A percentile compares a stretch with the other conserved stretches of the same genome.
Conservation (phyloP, 2,329 filamentous ascomycete species). For the Stemphylium lycopersici region DNA sequence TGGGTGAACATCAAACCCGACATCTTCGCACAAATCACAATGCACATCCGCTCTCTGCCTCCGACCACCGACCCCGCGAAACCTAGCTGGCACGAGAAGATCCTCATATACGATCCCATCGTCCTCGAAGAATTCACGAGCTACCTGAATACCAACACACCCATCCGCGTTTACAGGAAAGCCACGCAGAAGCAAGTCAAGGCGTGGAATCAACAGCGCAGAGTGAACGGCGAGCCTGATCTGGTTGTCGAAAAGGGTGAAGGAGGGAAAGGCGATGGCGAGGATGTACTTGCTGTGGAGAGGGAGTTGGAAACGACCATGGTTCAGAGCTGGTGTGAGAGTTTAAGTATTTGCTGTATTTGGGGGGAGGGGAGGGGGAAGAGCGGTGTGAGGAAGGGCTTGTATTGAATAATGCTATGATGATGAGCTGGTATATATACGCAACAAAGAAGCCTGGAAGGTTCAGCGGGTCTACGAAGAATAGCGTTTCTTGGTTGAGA, state of each 20-base stretch:
- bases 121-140: conserved; percentile 81
- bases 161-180: conserved; percentile 27
- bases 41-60: conserved; percentile 54
- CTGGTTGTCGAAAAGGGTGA: conserved; percentile 12
- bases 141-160: conserved; percentile 71
- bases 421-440: background rate
- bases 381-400: conserved; percentile 26
- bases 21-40: conserved; percentile 57
- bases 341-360: conserved; percentile 82
- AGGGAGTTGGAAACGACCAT: conserved; percentile 53
- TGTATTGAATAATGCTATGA: conserved; percentile 21
- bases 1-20: conserved; percentile 44
- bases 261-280: conserved; percentile 7
- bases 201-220: conserved; percentile 33
- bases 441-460: too few species aligned
- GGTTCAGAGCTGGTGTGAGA: conserved; percentile 90
- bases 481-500: too few species aligned
- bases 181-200: conserved; percentile 42
- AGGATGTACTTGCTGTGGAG: conserved; percentile 29
- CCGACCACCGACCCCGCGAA: conserved; percentile 47
- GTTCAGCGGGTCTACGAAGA: too few species aligned
- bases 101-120: conserved; percentile 90
- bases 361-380: conserved; percentile 62
- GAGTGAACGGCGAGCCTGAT: conserved; percentile 17
- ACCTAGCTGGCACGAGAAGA: conserved; percentile 86